Base-by-base conservation (phyloP, 805 yeast genomes). In the Yarrowia bubula region DNA sequence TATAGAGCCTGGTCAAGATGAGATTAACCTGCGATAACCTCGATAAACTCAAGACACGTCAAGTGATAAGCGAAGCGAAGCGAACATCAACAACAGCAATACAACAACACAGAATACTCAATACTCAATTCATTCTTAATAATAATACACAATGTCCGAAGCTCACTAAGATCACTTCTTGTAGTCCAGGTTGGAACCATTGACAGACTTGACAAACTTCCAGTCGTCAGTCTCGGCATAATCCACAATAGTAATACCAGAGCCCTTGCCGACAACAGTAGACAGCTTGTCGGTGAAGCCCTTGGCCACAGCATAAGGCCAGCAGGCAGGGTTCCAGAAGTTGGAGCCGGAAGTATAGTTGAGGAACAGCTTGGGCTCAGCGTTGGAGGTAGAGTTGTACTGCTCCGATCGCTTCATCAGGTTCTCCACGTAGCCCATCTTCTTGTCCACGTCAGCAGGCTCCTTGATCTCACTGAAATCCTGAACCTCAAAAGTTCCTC, bases 281-380 rank as follows among this genome's bases (percentile, higher is more conserved):
- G 60, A 61, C 32, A 61, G 64, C 8, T 70, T 47, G 14, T 67
- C 70, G 17, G 66, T 35, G 70, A 75, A 84, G 1, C 84, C 85
- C 65, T 80, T 76, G 17, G 91, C 84, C 67, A 88, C 84, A 69
- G 82, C 79, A 66, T 82, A 80, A 1, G 95, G 95, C 95, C 95
- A 89, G 74, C 90, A 88, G 53, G 78, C 80, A 61, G 80, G 84
- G 75, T 87, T 84, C 75, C 86, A 86, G 73, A 88, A 86, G 75
- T 86, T 86, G 48, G 92, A 81, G 15, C 88, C 93, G 1, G 91
- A 82, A 66, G 90, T 85, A 74, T 87, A 89, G 76, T 89, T 89
- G 67, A 89, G 75, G 70, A 83, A 88, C 68, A 89, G 76, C 74
- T 86, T 88, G 57, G 83, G 78, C 32, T 68, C 63, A 13, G 68